Percentiles rank a stretch among this genome's conserved stretches.
Conservation (phyloP, 495 filamentous ascomycete genomes). For the Rusavskia elegans region DNA sequence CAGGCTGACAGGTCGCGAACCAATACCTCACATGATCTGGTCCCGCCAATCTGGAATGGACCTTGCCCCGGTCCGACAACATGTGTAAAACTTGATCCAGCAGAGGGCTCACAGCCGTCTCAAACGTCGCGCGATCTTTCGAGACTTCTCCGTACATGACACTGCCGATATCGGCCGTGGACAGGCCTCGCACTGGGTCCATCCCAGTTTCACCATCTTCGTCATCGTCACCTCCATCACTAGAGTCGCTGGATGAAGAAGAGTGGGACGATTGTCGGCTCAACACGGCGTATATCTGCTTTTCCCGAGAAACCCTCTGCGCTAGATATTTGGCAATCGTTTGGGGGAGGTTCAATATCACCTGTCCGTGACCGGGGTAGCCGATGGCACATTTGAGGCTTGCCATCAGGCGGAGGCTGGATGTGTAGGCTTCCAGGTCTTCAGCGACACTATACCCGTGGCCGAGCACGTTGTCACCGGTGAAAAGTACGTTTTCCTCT, state of each 20-base stretch:
- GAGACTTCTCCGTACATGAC: not conserved
- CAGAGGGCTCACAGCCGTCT: not conserved
- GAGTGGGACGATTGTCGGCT: not conserved
- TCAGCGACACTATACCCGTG: constrained; percentile 25
- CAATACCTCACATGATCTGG: too few species aligned
- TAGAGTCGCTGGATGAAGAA: not conserved
- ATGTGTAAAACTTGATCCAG: too few species aligned
- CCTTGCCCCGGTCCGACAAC: too few species aligned
- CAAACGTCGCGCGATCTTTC: not conserved
- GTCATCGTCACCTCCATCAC: not conserved
- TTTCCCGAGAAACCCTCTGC: constrained; percentile 22
- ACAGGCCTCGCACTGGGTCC: not conserved
- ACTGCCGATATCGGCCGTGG: not conserved
- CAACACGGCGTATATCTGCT: constrained; percentile 19
- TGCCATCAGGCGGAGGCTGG: constrained; percentile 17
- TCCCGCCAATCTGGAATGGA: too few species aligned
- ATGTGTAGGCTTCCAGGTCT: constrained; percentile 24
- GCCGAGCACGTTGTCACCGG: constrained; percentile 51
- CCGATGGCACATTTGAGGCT: constrained; percentile 16
- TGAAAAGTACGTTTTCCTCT: constrained; percentile 64
- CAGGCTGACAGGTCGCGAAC: too few species aligned
- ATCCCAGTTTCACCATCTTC: not conserved
- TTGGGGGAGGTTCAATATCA: constrained; percentile 19
- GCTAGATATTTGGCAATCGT: constrained; percentile 19
- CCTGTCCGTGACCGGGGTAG: constrained; percentile 26